Base-by-base conservation (phyloP, 1,139 yeast genomes). In the Petasospora fabianii region DNA sequence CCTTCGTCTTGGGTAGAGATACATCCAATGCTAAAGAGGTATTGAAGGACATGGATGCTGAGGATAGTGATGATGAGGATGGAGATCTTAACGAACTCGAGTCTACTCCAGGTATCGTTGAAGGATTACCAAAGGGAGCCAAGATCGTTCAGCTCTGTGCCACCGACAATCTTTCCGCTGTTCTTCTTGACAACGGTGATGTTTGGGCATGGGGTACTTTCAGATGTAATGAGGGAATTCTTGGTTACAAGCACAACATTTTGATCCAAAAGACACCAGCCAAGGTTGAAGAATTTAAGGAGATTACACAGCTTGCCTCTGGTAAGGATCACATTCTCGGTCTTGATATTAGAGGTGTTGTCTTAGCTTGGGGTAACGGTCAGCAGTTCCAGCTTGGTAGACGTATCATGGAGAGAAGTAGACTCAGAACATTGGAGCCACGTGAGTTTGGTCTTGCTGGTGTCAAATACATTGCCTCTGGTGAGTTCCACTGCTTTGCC, bases 151-250 rank as follows among this genome's bases (percentile, higher is more conserved):
- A 82, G 55, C 61, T 90, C 29, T 90, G 88, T n/a, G 97, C 97
- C 4, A 84, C 97, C 12, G 98, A 92, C 58, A 90, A 88, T 53
- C 65, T 90, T 47, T 84, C 96, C 41, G 92, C 92, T 13, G 88
- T 78, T 1, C 65, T 94, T 42, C 75, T 82, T 36, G 81, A 76
- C 33, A 80, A 78, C 41, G 98, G 98, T 26, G 88, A 84, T 35
- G 88, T 92, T 12, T 92, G 84, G 63, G 95, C 97, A 0, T 92
- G 98, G 97, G 99, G 99, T 29, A 85, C 96, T 24, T 92, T 92
- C 68, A 78, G 95, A 62, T 84, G 84, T 66, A 88, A 82, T 51
- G 98, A 92, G 62, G 98, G 98, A 39, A 69, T 83, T 36, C 71
- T 90, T 46, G 96, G 96, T 3, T 92, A 86, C 62, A 76, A 77